Base-by-base conservation (phyloP, 2,329 filamentous ascomycete species). In the Venturiaceae sp. region DNA sequence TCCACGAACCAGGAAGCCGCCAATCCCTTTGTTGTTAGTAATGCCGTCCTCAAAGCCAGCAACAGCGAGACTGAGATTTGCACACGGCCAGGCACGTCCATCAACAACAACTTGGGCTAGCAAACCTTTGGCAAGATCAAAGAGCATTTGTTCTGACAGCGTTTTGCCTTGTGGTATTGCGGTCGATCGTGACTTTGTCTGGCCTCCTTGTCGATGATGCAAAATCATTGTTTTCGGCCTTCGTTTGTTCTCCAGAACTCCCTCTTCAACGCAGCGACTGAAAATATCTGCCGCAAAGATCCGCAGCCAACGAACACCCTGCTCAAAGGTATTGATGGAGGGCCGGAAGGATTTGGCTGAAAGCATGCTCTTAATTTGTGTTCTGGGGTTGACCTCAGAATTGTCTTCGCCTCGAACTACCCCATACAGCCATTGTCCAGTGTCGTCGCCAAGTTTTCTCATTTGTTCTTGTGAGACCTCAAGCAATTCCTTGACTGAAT, bases 341-440 rank as follows among this genome's bases (percentile, higher is more conserved):
- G 94, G 94, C 28, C 89, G 81, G 67, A 99, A 99, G 0, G 91
- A 95, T 69, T 99, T 99, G 21, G 94, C 92, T 1, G 91, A 96
- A 14, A 97, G 78, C 92, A 99, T 97, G 16, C 88, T 94, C 71
- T 97, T 96, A 75, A 96, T 96, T 67, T 94, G 89, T 1, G 91
- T 96, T 55, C 92, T 81, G 30, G 90, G 83, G 67, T 90, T 96
- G 63, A 99, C 90, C 71, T 96, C 92, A 65, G 87, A 94, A 54
- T 78, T 77, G 70, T 99, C 94, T 61, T 92, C 83, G 1, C 94
- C 94, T 11, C 94, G 84, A 57, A 97, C 86, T 11, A 86, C 87
- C 58, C 87, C 84, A 72, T 95, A 87, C 11, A 97, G 77, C 91
- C 92, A 96, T 3, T 80, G 77, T 1, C 90, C 92, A 0, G 88